Conservation (phyloP, 2,329 filamentous ascomycete species). For the Parascedosporium putredinis region DNA sequence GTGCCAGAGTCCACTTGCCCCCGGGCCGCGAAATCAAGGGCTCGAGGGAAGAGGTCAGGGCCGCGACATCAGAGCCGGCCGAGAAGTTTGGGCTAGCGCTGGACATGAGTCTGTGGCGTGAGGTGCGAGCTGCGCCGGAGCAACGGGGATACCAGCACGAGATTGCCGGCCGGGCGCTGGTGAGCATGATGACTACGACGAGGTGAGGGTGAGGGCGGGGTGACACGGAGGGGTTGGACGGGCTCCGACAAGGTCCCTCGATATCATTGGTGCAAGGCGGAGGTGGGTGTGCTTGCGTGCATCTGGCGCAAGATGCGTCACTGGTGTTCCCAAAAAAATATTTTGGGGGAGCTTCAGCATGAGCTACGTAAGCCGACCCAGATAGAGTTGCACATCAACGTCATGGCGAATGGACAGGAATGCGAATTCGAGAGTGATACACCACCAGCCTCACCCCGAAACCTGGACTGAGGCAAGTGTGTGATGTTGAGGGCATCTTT, state of each 20-base stretch:
- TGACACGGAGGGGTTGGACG: background rate
- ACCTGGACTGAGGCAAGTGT: no score
- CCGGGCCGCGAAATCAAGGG: constrained; percentile 20
- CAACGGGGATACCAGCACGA: no score
- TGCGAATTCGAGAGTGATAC: no score
- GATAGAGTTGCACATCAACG: no score
- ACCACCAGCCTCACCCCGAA: no score
- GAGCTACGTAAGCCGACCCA: constrained; percentile 1
- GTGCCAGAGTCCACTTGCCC: constrained; percentile 39
- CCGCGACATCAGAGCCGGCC: constrained; percentile 29
- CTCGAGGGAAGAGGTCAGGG: constrained; percentile 29
- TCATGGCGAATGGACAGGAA: no score
- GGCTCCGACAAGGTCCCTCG: background rate
- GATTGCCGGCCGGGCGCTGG: no score
- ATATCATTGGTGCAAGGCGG: background rate
- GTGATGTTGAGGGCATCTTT: no score
- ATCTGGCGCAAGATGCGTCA: no score
- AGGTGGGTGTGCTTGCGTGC: no score
- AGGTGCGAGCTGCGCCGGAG: background rate
- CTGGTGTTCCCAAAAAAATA: no score
- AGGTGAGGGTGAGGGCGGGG: background rate
- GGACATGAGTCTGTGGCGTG: constrained; percentile 5
- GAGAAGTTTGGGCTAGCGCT: constrained; percentile 26
- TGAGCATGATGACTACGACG: background rate
- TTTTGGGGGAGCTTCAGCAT: background rate